Evolutionary conservation across 2,329 filamentous ascomycete genomes (phyloP).

Genomic region (Cladosporium phlei): DNA sequence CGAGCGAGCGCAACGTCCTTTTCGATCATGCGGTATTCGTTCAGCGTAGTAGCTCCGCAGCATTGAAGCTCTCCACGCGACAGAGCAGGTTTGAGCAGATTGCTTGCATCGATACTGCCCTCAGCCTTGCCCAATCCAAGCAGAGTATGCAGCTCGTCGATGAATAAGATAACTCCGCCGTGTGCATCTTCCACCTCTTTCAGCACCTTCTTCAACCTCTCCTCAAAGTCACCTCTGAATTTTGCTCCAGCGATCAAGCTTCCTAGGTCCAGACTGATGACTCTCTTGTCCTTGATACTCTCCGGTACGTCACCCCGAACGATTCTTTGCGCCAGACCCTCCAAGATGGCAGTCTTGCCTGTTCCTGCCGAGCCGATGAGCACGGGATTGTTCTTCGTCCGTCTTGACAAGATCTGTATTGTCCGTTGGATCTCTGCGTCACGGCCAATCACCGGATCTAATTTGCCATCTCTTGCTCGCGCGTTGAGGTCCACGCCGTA

Average conservation of each 20-base stretch:
- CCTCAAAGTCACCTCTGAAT: slow-evolving; percentile 93
- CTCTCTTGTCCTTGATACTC: slow-evolving; percentile 89
- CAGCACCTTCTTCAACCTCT: slow-evolving; percentile 82
- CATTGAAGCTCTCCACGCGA: slow-evolving; percentile 90
- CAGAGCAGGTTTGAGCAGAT: slow-evolving; percentile 88
- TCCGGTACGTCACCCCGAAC: slow-evolving; percentile 90
- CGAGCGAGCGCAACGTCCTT: slow-evolving; percentile 91
- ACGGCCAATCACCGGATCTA: slow-evolving; percentile 93
- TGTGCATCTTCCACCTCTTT: slow-evolving; percentile 87
- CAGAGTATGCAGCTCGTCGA: slow-evolving; percentile 89
- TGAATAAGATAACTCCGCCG: slow-evolving; percentile 87
- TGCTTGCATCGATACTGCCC: slow-evolving; percentile 93
- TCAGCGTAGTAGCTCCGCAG: slow-evolving; percentile 88
- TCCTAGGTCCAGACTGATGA: slow-evolving; percentile 82
- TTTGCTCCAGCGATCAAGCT: slow-evolving; percentile 93
- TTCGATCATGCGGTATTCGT: slow-evolving; percentile 88
- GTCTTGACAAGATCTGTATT: slow-evolving; percentile 84
- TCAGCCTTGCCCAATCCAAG: slow-evolving; percentile 91
- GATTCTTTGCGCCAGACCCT: slow-evolving; percentile 85
- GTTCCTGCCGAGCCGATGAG: slow-evolving; percentile 89
- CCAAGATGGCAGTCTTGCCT: slow-evolving; percentile 88
- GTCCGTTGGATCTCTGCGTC: slow-evolving; percentile 89
- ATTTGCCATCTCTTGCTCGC: slow-evolving; percentile 77
- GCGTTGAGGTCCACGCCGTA: slow-evolving; percentile 88
- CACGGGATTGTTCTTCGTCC: slow-evolving; percentile 95